Percentiles rank a stretch among this genome's conserved stretches.
Conservation (phyloP, 495 filamentous ascomycete species). For the Sabuloglossum arenarium region DNA sequence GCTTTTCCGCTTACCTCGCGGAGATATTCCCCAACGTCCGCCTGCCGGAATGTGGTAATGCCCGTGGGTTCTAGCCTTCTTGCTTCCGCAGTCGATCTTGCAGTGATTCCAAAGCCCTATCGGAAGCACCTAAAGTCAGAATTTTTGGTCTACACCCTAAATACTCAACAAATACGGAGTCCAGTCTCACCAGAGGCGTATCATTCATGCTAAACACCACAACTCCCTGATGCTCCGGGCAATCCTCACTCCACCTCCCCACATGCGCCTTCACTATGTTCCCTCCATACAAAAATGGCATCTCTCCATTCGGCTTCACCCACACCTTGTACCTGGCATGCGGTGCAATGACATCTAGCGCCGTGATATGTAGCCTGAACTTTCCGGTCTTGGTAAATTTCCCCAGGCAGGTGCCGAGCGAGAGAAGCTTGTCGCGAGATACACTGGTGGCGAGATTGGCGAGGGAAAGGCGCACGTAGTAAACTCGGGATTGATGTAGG, state of each 20-base stretch:
- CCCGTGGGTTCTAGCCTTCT: conserved; percentile 72
- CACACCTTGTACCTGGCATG: conserved; percentile 87
- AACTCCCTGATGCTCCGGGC: conserved; percentile 55
- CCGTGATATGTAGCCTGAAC: conserved; percentile 67
- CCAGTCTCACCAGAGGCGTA: conserved; percentile 36
- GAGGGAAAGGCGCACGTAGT: conserved; percentile 68
- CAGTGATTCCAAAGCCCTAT: conserved; percentile 65
- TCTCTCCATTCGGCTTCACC: conserved; percentile 87
- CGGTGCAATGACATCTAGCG: conserved; percentile 64
- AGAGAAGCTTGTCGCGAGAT: conserved; percentile 56
- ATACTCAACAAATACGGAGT: conserved; percentile 4
- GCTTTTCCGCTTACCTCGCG: conserved; percentile 33
- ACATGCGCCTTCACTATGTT: conserved; percentile 86
- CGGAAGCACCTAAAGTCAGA: background rate
- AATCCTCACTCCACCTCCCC: conserved; percentile 72
- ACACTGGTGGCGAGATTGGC: conserved; percentile 81
- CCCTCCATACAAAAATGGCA: conserved; percentile 83
- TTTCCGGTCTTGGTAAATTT: conserved; percentile 90
- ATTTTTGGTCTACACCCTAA: background rate
- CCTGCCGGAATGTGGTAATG: conserved; percentile 65
- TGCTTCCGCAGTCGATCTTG: conserved; percentile 62
- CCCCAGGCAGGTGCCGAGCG: conserved; percentile 65
- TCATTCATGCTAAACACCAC: conserved; percentile 61
- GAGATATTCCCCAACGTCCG: conserved; percentile 81
- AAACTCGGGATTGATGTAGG: conserved; percentile 56